Base-by-base conservation (phyloP, 2,329 filamentous ascomycete genomes). In the Trichoderma guizhouense region DNA sequence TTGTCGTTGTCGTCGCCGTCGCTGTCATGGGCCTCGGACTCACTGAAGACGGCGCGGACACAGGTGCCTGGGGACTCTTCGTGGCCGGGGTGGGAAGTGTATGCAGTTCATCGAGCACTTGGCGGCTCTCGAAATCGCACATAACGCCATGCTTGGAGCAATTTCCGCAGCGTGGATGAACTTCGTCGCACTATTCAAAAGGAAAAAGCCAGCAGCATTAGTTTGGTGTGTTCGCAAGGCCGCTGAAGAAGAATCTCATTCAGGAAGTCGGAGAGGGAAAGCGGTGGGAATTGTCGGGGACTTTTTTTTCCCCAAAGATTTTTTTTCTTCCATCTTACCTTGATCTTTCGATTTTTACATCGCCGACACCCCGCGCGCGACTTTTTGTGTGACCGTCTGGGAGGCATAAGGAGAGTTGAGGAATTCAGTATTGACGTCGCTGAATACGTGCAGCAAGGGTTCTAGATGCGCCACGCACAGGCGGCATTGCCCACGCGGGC, bases 321-420 rank as follows among this genome's bases (percentile, higher is more conserved):
- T 60, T 55, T 55, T 36, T 69, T 77, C 63, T 81, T 11, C 12
- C 39, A 43, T 57, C 39, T 69, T 24, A 90, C 90, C 87, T 92
- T 92, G 78, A 92, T 91, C 80, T 92, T 92, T 73, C 90, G 84
- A 70, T 84, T 83, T 81, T 92, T 92, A 81, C 90, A 92, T 72
- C 88, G 83, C 73, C 86, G 85, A 76, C 90, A 92, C 60, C 90
- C 90, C 66, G 89, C 87, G 75, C 90, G 86, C 71, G 89, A 91
- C 82, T 92, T 92, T 78, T 91, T 92, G 80, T 92, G 90, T 55
- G 90, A 90, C 78, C 89, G 85, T 77, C 90, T 84, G 34, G 90
- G 89, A 73, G 90, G 88, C 89, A 91, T 91, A 61, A 73, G 79
- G 65, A 72, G 62, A 55, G 39, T 65, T 71, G 74, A 72, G 76